Evolutionary conservation across 2,329 filamentous ascomycete genomes (phyloP).

Genomic region (Fusarium nurragi): DNA sequence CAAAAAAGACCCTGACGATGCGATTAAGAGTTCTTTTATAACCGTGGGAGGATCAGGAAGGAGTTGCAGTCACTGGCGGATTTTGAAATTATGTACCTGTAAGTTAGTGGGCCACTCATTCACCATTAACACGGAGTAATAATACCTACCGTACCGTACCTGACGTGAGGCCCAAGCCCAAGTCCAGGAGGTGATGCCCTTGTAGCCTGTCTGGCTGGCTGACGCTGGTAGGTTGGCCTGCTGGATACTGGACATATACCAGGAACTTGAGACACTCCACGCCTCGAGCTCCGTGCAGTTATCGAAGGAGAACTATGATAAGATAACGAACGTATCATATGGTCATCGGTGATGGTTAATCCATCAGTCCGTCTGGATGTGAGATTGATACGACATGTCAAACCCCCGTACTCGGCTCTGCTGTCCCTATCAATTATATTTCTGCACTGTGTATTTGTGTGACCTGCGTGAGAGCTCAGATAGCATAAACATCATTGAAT

Average conservation of each 20-base stretch:
- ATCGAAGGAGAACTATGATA: slow-evolving; percentile 27
- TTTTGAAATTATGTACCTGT: slow-evolving; percentile 37
- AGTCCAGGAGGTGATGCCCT: slow-evolving; percentile 29
- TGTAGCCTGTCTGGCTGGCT: background rate
- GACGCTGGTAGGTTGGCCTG: background rate
- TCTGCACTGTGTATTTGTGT: too few relatives aligned
- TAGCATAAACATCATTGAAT: background rate
- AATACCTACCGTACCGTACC: slow-evolving; percentile 11
- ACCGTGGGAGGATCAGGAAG: slow-evolving; percentile 10
- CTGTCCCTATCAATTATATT: background rate
- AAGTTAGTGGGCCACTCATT: slow-evolving; percentile 32
- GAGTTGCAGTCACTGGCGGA: slow-evolving; percentile 8
- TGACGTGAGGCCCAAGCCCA: slow-evolving; percentile 24
- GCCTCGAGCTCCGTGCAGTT: slow-evolving; percentile 25
- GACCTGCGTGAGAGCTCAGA: background rate
- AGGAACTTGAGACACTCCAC: slow-evolving; percentile 33
- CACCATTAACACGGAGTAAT: slow-evolving; percentile 32
- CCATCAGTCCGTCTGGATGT: background rate
- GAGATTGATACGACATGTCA: slow-evolving; percentile 12
- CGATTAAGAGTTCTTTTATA: slow-evolving; percentile 16
- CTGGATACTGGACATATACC: slow-evolving; percentile 2
- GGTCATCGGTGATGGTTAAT: slow-evolving; percentile 1
- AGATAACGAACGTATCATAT: slow-evolving; percentile 6
- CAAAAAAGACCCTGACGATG: background rate
- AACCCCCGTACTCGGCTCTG: background rate